A percentile compares a stretch with the other conserved stretches of the same genome.
Evolutionary conservation across 2,329 filamentous ascomycete species (phyloP).

Genomic region (Pseudonectria foliicola): DNA sequence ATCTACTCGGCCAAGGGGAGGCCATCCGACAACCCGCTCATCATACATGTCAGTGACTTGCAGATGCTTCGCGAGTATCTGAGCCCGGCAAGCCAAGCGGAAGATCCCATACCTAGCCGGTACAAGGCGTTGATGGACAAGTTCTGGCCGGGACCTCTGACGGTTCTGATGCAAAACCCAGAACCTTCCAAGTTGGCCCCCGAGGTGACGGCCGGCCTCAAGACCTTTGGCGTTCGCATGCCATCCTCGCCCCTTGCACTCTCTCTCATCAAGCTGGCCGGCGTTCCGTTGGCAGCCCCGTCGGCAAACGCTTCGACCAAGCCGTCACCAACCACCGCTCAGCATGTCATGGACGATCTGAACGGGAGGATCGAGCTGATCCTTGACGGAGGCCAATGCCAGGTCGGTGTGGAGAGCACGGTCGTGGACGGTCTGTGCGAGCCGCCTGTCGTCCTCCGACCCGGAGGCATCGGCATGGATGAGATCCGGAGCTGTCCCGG

Average conservation of each 20-base stretch:
- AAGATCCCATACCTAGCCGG: constrained; percentile 56
- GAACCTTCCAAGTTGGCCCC: constrained; percentile 64
- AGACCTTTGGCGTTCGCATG: constrained; percentile 86
- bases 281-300: constrained; percentile 77
- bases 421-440: constrained; percentile 84
- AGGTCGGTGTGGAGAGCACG: constrained; percentile 91
- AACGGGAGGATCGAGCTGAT: constrained; percentile 77
- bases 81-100: constrained; percentile 15
- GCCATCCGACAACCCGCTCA: constrained; percentile 90
- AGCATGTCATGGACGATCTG: constrained; percentile 83
- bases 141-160: constrained; percentile 95
- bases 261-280: constrained; percentile 73
- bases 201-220: constrained; percentile 83
- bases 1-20: constrained; percentile 89
- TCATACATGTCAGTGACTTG: constrained; percentile 82
- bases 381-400: constrained; percentile 78
- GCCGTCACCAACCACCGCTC: constrained; percentile 83
- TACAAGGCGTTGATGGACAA: constrained; percentile 70
- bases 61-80: constrained; percentile 65
- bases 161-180: constrained; percentile 78
- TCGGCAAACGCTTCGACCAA: constrained; percentile 93
- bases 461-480: constrained; percentile 80
- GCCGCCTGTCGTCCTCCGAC: constrained; percentile 76
- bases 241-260: constrained; percentile 79
- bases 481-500: constrained; percentile 66